Conservation (phyloP, 257 asterid genomes). For the Nicotiana paniculata region DNA sequence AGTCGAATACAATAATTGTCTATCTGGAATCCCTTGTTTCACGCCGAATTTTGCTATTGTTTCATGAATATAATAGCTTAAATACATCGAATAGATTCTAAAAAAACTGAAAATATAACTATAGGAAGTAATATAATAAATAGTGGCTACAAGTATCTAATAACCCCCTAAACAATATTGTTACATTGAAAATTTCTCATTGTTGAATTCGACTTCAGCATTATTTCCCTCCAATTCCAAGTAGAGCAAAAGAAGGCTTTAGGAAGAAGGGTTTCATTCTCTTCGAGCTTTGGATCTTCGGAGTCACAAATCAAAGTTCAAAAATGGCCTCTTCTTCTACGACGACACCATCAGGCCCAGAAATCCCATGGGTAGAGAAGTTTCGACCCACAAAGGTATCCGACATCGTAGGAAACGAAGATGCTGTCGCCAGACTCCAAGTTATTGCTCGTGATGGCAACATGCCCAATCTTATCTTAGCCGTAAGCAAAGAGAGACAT, state of each 20-base stretch:
- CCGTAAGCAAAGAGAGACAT: slow-evolving; percentile 31
- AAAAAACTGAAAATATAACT: too few species aligned
- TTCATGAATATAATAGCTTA: too few species aligned
- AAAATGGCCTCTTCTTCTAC: slow-evolving; percentile 68
- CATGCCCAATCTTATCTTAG: slow-evolving; percentile 88
- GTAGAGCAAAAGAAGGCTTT: background rate
- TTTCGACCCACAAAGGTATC: slow-evolving; percentile 73
- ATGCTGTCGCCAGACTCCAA: slow-evolving; percentile 88
- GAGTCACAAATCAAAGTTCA: background rate
- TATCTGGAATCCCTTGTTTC: too few species aligned
- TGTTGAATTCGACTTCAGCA: too few species aligned
- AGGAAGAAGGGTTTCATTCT: background rate
- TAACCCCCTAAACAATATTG: too few species aligned
- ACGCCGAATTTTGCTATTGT: too few species aligned
- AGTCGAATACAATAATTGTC: too few species aligned
- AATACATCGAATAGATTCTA: too few species aligned
- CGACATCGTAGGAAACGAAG: slow-evolving; percentile 90
- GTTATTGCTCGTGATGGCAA: slow-evolving; percentile 90
- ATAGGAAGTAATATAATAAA: too few species aligned
- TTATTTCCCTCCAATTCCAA: slow-evolving; percentile 13
- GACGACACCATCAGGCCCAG: slow-evolving; percentile 39
- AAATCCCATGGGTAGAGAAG: slow-evolving; percentile 96
- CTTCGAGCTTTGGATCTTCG: background rate
- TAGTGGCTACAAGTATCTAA: too few species aligned
- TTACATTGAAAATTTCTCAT: too few species aligned